Evolutionary conservation across 805 yeast species (phyloP), one percentile per base, ranked within the genome.

Genomic region (Suhomyces canberraensis): DNA sequence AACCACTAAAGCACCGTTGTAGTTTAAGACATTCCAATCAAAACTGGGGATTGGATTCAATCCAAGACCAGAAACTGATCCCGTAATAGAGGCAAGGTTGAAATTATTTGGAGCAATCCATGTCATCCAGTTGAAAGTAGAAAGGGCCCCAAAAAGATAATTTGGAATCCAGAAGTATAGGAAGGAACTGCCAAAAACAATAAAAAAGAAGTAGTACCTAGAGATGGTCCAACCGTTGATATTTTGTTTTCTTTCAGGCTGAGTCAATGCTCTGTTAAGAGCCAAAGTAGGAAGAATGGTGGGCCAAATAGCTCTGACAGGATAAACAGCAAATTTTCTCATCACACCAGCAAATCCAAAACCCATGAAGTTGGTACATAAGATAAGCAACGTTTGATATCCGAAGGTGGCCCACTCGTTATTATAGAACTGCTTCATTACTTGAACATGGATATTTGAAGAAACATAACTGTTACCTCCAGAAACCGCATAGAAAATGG

Each of bases 41-140:
- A 77, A 67, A 1, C 76, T 64, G 7, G 81, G 54, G 29, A 73
- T 47, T 11, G 81, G 81, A 50, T 75, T 77, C 30, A 75, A 41
- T 6, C 81, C 81, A 16, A 77, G 41, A n/a, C 81, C 81, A 19
- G 41, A 30, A 8, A 45, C 37, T 11, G 61, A 50, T 19, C 83
- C 82, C 9, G 79, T 71, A 13, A 78, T 53, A 7, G 54, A 47
- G 11, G 75, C 73, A 36, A 78, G 52, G 45, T 68, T 66, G 41
- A 67, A 60, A 50, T 74, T 76, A 24, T 66, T 42, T n/a, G 81
- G 82, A 3, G 58, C 54, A 32, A 76, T 77, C 81, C 83, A 78
- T 4, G 75, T 66, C 46, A 75, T 65, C 84, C 84, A 79, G 47
- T 69, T 66, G 56, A 71, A 71, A 3, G 57, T 49, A 4, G 70